phyloP scores from a whole-genome alignment of 192 early-diverging fungal species.

The Coemansia sp. region DNA sequence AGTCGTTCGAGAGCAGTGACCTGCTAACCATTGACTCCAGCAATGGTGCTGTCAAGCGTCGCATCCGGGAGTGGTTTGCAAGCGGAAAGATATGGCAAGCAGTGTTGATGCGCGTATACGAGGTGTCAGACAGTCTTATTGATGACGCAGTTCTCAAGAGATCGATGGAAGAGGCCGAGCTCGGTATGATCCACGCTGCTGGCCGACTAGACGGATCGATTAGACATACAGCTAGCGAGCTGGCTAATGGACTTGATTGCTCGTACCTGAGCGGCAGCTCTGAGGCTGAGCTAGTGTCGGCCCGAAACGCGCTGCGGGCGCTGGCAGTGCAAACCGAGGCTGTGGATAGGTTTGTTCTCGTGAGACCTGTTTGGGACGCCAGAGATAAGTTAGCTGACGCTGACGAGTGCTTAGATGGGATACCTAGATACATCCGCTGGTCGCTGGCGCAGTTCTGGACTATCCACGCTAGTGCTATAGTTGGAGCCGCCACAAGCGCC shows the following conservation, averaged over 20 bases:
- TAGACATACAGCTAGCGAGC: constrained; percentile 11
- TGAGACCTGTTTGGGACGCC: constrained; percentile 38
- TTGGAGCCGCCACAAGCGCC: constrained; percentile 8
- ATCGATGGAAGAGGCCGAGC: constrained; percentile 45
- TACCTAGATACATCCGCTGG: constrained; percentile 40
- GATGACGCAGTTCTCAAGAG: constrained; percentile 40
- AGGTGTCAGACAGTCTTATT: constrained; percentile 33
- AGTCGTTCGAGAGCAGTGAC: constrained; percentile 32
- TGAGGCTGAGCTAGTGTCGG: constrained; percentile 9
- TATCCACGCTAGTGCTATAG: constrained; percentile 28
- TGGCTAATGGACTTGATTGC: constrained; percentile 19
- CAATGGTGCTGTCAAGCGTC: constrained; percentile 33
- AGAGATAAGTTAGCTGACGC: constrained; percentile 24
- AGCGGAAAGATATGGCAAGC: constrained; percentile 46
- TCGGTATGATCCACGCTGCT: constrained; percentile 50
- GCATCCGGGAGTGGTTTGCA: constrained; percentile 34
- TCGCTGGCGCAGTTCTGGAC: constrained; percentile 50
- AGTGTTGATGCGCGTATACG: constrained; percentile 43
- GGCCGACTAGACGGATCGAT: constrained; percentile 45
- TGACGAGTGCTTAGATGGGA: constrained; percentile 19
- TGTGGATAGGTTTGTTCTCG: constrained; percentile 33
- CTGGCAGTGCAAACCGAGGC: constrained; percentile 29
- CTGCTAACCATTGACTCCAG: constrained; percentile 34
- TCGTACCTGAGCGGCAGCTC: not conserved
- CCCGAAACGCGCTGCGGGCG: constrained; percentile 22